Base-by-base conservation (phyloP, 768 basidiomycete genomes). In the Aureoboletus auriporus region DNA sequence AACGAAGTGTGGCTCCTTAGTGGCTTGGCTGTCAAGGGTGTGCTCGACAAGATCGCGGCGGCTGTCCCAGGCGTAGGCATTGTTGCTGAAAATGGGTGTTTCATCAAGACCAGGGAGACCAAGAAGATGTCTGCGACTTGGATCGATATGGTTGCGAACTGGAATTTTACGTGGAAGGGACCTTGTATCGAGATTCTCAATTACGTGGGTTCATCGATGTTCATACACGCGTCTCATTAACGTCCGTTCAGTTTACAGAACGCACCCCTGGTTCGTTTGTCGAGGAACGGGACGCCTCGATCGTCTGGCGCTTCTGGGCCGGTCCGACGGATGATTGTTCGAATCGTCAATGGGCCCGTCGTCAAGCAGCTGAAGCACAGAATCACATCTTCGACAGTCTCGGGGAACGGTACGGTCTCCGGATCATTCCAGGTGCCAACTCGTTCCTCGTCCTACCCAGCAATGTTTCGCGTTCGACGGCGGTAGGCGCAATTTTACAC, bases 321-420 rank as follows among this genome's bases (percentile, higher is more conserved):
- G 83, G 65, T 1, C 59, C 65, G 12, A 55, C 62, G 5, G 67
- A 72, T 31, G 75, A 80, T 33, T 68, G 70, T 35, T 64, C 80
- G 0, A 86, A 89, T 58, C 74, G 84, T 10, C 80, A 79, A 47
- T 93, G 91, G 91, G 91, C 89, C 0, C 77, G 85, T 29, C 72
- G 91, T 17, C 90, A 93, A 62, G 91, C 91, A 1, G 88, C 89
- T 0, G 90, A 92, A 63, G 91, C 91, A 17, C 91, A 93, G 67
- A 93, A 93, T 67, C 91, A 93, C 58, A 89, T 92, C 53, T 92
- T 89, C 60, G 90, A 91, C 64, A 86, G 84, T 56, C 80, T 90
- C 30, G 89, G 89, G 36, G 89, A 91, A 62, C 82, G 86, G 0
- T 91, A 87, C 60, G 85, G 86, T 1, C 70, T 93, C 8, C 83